Evolutionary conservation across 2,329 filamentous ascomycete species (phyloP), one percentile per base, ranked within the genome.

Genomic region (Talaromyces sp.): DNA sequence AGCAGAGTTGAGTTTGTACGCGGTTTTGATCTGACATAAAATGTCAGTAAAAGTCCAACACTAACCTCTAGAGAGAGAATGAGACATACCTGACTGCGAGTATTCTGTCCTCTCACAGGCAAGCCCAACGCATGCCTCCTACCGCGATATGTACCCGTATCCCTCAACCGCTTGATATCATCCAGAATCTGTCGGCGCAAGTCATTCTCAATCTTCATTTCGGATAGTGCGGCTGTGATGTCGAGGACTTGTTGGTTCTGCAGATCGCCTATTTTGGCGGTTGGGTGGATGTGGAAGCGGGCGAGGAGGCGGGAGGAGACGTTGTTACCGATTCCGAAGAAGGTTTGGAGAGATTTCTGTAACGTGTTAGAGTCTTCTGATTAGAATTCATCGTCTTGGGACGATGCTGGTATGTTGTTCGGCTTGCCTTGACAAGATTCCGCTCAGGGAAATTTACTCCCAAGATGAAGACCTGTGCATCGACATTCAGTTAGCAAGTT

Each of bases 181-280:
- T 97, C 92, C 72, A 89, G 85, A 43, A 97, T 80, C 66, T 91
- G 82, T 74, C 90, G 86, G 73, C 88, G 84, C 68, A 96, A 84
- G 73, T 98, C 93, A 77, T 90, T 96, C 78, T 97, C 95, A 72
- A 98, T 92, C 66, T 90, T 96, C 92, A 99, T 93, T 63, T 88
- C 89, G 16, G 92, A 91, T 47, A 99, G 83, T 73, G 96, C 92
- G 60, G 90, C 90, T 24, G 90, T 95, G 67, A 99, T 83, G 62
- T 90, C 89, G 61, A 92, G 89, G 70, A 97, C 82, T 67, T 92
- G 93, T 76, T 90, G 88, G 66, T 89, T 87, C 52, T 87, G 84
- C 22, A 99, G 81, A 8, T 87, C 84, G 75, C 90, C 91, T 70
- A 98, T 83, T 74, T 88, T 90, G 69, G 91, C 90, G 65, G 87